Evolutionary conservation across 192 early-diverging fungal genomes (phyloP).

Genomic region (Dispira simplex): DNA sequence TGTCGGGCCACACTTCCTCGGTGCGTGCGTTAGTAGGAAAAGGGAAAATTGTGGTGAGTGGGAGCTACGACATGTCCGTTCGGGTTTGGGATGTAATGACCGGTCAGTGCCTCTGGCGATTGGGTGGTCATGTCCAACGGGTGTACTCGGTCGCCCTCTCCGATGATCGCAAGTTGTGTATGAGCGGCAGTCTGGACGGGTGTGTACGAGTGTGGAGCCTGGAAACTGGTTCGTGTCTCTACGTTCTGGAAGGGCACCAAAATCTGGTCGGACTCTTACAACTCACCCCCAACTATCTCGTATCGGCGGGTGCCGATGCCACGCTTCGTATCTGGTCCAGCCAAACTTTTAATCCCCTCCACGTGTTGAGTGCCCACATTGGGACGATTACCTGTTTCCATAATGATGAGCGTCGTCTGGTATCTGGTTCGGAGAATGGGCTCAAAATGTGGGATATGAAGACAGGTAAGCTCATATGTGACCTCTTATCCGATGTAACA

Average conservation of each 20-base stretch:
- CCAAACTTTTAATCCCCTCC: conserved; percentile 19
- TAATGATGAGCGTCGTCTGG: conserved; percentile 83
- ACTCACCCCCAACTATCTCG: conserved; percentile 65
- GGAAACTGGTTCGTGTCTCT: conserved; percentile 58
- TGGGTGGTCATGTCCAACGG: conserved; percentile 81
- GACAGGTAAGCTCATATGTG: conserved; percentile 66
- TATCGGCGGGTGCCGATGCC: conserved; percentile 90
- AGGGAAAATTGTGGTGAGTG: conserved; percentile 75
- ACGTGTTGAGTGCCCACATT: conserved; percentile 56
- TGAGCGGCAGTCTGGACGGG: conserved; percentile 90
- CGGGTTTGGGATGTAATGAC: conserved; percentile 79
- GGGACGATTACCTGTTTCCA: conserved; percentile 97
- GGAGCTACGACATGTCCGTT: conserved; percentile 83
- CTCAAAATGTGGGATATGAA: conserved; percentile 96
- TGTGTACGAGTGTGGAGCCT: conserved; percentile 88
- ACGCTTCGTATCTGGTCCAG: conserved; percentile 88
- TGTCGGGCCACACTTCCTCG: conserved; percentile 77
- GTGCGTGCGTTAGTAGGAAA: conserved; percentile 87
- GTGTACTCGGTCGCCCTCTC: conserved; percentile 92
- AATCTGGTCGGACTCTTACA: conserved; percentile 91
- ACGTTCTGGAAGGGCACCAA: conserved; percentile 74
- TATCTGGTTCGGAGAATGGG: conserved; percentile 86
- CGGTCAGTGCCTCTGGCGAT: conserved; percentile 47
- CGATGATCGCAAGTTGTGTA: conserved; percentile 64
- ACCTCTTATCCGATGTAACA: conserved; percentile 61